Conservation (phyloP, 805 yeast species). For the Yarrowia hollandica region DNA sequence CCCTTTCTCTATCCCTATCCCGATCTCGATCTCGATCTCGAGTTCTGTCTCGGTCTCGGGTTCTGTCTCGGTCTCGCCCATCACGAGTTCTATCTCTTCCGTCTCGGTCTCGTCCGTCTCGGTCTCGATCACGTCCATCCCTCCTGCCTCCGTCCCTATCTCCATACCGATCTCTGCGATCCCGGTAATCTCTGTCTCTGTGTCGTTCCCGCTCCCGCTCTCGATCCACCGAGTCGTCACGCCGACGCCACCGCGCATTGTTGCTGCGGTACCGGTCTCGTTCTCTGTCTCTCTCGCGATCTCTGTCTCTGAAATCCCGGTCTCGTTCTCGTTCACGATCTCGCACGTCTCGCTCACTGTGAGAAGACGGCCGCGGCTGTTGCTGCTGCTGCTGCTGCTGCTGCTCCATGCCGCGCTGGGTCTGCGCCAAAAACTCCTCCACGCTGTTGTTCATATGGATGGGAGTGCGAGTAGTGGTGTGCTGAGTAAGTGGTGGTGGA, state of each 20-base stretch:
- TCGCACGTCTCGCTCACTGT: constrained; percentile 16
- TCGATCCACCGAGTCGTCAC: constrained; percentile 16
- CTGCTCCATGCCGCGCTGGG: constrained; percentile 7
- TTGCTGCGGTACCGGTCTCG: constrained; percentile 2
- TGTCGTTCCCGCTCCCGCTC: constrained; percentile 16
- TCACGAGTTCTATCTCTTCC: neutral
- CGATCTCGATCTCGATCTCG: constrained; percentile 29
- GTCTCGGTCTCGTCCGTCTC: neutral
- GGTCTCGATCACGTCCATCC: neutral
- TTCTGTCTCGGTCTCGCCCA: constrained; percentile 29
- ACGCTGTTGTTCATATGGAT: constrained; percentile 16
- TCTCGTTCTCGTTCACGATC: constrained; percentile 23
- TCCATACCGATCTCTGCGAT: constrained; percentile 29
- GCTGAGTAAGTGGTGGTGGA: constrained; percentile 5
- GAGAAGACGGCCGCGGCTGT: too few relatives aligned
- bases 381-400: neutral
- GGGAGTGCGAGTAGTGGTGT: neutral
- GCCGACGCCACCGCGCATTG: constrained; percentile 21
- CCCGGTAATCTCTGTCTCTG: constrained; percentile 24
- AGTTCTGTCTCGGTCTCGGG: neutral
- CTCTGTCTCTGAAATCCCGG: constrained; percentile 20
- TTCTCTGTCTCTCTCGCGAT: constrained; percentile 2
- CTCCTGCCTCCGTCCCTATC: neutral
- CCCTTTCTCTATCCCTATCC: constrained; percentile 31
- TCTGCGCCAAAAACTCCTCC: constrained; percentile 28